phyloP scores from a whole-genome alignment of 768 basidiomycete species.

The Amanita fuliginea region DNA sequence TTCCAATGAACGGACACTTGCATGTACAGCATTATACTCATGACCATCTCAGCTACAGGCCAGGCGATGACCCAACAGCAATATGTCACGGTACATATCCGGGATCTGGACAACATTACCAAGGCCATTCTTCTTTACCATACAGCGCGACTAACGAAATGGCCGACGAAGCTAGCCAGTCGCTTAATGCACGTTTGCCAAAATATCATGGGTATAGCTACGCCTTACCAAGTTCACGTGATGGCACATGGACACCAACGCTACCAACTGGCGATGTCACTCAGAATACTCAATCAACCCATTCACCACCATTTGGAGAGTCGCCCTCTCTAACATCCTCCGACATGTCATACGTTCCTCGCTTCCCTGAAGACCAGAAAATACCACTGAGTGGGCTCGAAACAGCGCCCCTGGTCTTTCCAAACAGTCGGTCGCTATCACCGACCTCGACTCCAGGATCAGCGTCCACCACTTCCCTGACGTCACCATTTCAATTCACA shows the following conservation, averaged over 20 bases:
- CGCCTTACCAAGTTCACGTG: conserved; percentile 22
- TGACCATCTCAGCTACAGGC: conserved; percentile 35
- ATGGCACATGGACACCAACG: conserved; percentile 29
- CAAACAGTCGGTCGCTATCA: conserved; percentile 62
- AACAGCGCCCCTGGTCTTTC: conserved; percentile 46
- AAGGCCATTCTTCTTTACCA: conserved; percentile 35
- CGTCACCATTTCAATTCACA: conserved; percentile 56
- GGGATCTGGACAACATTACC: conserved; percentile 25
- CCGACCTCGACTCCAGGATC: conserved; percentile 54
- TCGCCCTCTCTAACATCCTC: conserved; percentile 35
- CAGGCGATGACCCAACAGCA: conserved; percentile 30
- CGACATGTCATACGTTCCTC: conserved; percentile 35
- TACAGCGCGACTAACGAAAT: conserved; percentile 19
- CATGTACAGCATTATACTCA: conserved; percentile 22
- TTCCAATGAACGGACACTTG: conserved; percentile 25
- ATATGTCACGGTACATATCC: conserved; percentile 34
- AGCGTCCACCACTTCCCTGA: conserved; percentile 51
- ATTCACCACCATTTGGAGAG: conserved; percentile 18
- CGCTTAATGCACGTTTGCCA: conserved; percentile 29
- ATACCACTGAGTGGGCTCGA: conserved; percentile 38
- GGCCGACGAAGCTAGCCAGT: conserved; percentile 18
- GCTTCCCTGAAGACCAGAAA: conserved; percentile 51
- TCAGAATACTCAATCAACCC: neutral
- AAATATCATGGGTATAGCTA: conserved; percentile 46
- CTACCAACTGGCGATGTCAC: conserved; percentile 34